Conservation (phyloP, 805 yeast species). For the Nakazawaea populi region DNA sequence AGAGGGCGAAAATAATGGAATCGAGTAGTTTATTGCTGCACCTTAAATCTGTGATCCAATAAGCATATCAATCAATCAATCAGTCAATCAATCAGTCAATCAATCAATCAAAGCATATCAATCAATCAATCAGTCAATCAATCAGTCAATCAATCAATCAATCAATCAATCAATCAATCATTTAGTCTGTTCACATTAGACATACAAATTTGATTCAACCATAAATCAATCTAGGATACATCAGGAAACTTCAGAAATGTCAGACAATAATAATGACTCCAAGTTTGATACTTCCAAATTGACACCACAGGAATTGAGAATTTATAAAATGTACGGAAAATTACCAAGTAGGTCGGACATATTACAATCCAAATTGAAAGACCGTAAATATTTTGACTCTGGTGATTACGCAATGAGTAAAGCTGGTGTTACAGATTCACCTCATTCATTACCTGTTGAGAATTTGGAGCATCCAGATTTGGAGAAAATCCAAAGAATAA, state of each 20-base stretch:
- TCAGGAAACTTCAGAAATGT: background rate
- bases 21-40: background rate
- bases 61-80: background rate
- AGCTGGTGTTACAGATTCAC: constrained; percentile 41
- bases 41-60: background rate
- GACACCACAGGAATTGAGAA: constrained; percentile 73
- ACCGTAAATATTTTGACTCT: constrained; percentile 87
- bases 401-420: constrained; percentile 89
- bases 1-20: no score
- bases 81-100: no score
- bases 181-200: no score
- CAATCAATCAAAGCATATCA: no score
- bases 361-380: constrained; percentile 69
- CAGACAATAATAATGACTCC: background rate
- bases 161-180: background rate
- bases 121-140: background rate
- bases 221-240: background rate
- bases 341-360: constrained; percentile 78
- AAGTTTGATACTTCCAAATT: constrained; percentile 50
- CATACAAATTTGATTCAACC: no score
- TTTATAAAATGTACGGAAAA: constrained; percentile 79
- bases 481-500: constrained; percentile 54
- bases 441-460: constrained; percentile 17
- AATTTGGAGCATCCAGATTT: constrained; percentile 46
- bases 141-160: no score